Evolutionary conservation across 2,329 filamentous ascomycete genomes (phyloP), one percentile per base, ranked within the genome.

Genomic region (Cladosporium austrohemisphaericum): DNA sequence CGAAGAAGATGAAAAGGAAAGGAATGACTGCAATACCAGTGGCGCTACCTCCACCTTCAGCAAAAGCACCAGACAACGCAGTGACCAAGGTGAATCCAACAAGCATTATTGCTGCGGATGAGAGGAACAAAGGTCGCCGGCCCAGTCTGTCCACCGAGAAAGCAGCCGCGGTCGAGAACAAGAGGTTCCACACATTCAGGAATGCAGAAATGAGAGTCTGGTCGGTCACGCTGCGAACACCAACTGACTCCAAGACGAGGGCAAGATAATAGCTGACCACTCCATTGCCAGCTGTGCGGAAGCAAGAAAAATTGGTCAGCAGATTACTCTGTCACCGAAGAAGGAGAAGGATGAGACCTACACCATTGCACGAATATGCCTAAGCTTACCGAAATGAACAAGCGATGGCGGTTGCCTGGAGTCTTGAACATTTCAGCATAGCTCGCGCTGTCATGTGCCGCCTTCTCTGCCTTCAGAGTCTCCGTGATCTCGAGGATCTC

Each of bases 401-500:
- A 64, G 18, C 77, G 70, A 52, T 74, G 72, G 19, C 76, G 70
- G 58, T 80, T 80, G 31, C 74, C 77, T 14, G 68, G 67, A 2
- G 71, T 75, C 37, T 67, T 50, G 77, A 85, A 58, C 57, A 86
- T 66, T 60, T 82, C 79, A 0, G 78, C 57, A 26, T 71, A 50
- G 29, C 47, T 50, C 4, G 47, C 47, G 11, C 47, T 50, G 22
- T 35, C 25, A 19, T 50, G 47, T 23, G 47, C 47, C 8, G 43
- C 37, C 18, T 35, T 43, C 22, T 50, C 47, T 14, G 33, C 25
- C 13, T 2, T 69, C 60, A 82, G 76, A 0, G 79, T 79, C 3
- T 73, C 71, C 41, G 75, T 68, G 55, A 84, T 84, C 60, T 84
- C 78, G 1, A 74, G 73, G 58, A 81, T 76, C 59, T 84, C 81